phyloP scores from a whole-genome alignment of 495 filamentous ascomycete species.

The Neurospora pannonica region DNA sequence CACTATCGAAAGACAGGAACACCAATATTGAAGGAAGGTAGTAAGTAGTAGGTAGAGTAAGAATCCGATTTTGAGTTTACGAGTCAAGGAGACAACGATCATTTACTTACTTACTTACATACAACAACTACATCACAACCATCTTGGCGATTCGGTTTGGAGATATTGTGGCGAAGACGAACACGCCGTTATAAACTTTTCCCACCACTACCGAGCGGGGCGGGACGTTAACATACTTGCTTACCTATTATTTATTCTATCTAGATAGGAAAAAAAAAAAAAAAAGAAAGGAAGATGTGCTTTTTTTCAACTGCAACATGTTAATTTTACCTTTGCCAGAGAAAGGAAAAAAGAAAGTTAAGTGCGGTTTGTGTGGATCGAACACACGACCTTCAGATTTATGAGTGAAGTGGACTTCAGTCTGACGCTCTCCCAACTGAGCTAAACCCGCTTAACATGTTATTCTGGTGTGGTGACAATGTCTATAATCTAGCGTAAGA shows the following conservation, averaged over 20 bases:
- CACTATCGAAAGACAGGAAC: neutral
- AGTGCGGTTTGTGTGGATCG: neutral
- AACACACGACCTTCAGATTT: neutral
- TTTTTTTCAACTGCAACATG: no score
- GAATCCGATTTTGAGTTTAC: neutral
- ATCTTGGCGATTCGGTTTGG: no score
- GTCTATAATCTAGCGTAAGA: neutral
- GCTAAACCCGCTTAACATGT: neutral
- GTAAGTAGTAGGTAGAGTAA: no score
- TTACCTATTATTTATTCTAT: no score
- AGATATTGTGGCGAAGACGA: no score
- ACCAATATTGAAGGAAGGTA: neutral
- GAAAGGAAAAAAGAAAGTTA: neutral
- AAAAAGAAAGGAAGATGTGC: neutral
- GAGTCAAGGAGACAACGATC: neutral
- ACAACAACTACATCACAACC: no score
- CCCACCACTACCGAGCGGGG: neutral
- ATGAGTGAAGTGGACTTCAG: neutral
- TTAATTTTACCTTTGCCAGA: neutral
- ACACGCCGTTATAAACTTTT: neutral
- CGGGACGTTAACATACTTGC: no score
- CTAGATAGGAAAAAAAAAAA: no score
- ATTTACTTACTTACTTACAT: no score
- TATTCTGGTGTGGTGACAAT: accelerated
- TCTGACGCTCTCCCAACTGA: neutral